Evolutionary conservation across 129 eudicot genomes (phyloP), one percentile per base, ranked within the genome.

Genomic region (Centaurea solstitialis): DNA sequence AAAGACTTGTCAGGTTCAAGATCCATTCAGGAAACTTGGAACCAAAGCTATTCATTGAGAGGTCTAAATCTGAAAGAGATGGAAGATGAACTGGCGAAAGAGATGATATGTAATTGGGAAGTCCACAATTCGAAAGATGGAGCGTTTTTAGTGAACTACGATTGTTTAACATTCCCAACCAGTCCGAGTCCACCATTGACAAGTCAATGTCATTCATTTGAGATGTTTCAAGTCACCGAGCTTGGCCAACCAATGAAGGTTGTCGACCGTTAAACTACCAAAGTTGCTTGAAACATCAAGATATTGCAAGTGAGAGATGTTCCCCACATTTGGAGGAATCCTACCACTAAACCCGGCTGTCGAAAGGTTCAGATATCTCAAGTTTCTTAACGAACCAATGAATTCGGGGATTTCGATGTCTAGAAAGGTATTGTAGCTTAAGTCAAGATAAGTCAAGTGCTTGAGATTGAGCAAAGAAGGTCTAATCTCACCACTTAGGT

Each of bases 401-500:
- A 89, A 89, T 20, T 68, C 78, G 65, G 92, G 90, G 33, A 89
- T 75, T 5, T 81, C 73, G 61, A 74, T 78, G 30, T 70, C 86
- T 12, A 21, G 73, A 65, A 89, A 86, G n/a, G 78, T 74, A 79
- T 89, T 86, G 76, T 45, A 50, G 67, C 92, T 86, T 82, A 89
- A 84, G 84, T 88, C 91, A 21, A 88, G 76, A 39, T 83, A 70
- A 9, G 15, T 79, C 65, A 88, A 80, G 45, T 70, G 74, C 75
- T 68, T 30, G 84, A 88, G 85, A 38, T 83, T 67, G 10, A 76
- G 38, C 71, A 88, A 39, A 18, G 87, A 86, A 67, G 90, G 92
- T 12, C 85, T 86, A 81, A 89, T 81, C 62, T 83, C 80, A 24
- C 90, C 92, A 77, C 90, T 84, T 59, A 87, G 75, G 87, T 77